phyloP scores from a whole-genome alignment of 2,329 filamentous ascomycete species.

The Cladophialophora immunda region DNA sequence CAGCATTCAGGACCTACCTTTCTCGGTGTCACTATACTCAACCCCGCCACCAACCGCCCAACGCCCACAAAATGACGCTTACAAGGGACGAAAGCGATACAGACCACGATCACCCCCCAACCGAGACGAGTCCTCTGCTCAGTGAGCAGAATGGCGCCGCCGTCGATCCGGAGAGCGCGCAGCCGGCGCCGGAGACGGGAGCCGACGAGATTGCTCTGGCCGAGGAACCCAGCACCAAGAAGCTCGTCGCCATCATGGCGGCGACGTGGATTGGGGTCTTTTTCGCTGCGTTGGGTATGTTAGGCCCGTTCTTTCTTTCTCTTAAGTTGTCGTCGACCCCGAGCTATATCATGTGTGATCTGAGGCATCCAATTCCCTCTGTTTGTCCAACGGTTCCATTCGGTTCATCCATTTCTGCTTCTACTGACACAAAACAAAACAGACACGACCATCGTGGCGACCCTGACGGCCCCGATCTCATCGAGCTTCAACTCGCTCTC shows the following conservation, averaged over 20 bases:
- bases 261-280: conserved; percentile 64
- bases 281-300: conserved; percentile 62
- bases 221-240: conserved; percentile 58
- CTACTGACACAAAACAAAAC: no score
- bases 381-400: no score
- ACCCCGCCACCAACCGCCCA: neutral
- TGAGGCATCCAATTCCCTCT: neutral
- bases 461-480: conserved; percentile 82
- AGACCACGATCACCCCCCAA: conserved; percentile 10
- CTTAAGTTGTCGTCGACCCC: no score
- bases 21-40: no score
- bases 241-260: conserved; percentile 58
- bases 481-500: conserved; percentile 82
- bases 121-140: conserved; percentile 36
- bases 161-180: conserved; percentile 25
- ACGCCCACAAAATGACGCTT: neutral
- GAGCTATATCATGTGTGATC: neutral
- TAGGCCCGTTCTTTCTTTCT: neutral
- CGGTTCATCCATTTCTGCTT: no score
- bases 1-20: no score
- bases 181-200: neutral
- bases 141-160: conserved; percentile 3
- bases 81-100: neutral
- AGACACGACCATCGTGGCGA: conserved; percentile 86
- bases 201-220: conserved; percentile 34